A percentile compares a stretch with the other conserved stretches of the same genome.
These are phyloP conservation scores for Coemansia sp. DNA, from an alignment of 192 early-diverging fungal species.

Conservation along the genomic window DNA sequence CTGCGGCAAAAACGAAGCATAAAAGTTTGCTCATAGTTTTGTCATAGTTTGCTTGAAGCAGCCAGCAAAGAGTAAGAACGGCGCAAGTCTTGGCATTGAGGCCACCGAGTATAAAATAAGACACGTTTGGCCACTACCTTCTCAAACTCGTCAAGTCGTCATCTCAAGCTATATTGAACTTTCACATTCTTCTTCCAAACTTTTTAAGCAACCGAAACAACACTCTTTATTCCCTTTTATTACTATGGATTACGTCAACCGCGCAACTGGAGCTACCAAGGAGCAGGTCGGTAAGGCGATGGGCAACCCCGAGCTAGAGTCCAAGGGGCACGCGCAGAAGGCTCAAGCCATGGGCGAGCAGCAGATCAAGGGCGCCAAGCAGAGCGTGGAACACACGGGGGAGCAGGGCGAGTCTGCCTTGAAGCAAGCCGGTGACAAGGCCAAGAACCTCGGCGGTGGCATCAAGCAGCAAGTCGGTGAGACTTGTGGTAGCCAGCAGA, in stretches of 20 bases:
- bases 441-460: conserved; percentile 9
- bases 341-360: conserved; percentile 9
- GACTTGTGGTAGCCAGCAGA: conserved; percentile 7
- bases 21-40: not conserved
- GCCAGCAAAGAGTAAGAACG: not conserved
- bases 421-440: conserved; percentile 9
- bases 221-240: not conserved
- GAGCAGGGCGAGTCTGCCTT: not conserved
- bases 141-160: not conserved
- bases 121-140: not conserved
- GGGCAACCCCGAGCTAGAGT: conserved; percentile 5
- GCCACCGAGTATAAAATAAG: not conserved
- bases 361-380: conserved; percentile 4
- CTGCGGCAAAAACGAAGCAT: conserved; percentile 2
- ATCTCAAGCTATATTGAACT: not conserved
- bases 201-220: not conserved
- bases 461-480: not conserved
- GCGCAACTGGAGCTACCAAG: conserved; percentile 25
- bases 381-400: conserved; percentile 7
- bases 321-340: conserved; percentile 1
- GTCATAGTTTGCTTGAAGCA: not conserved
- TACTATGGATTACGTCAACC: conserved; percentile 30
- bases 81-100: not conserved
- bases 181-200: not conserved
- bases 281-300: conserved; percentile 19